Base-by-base conservation (phyloP, 2,329 filamentous ascomycete genomes). In the Torrubiellomyces zombiae region DNA sequence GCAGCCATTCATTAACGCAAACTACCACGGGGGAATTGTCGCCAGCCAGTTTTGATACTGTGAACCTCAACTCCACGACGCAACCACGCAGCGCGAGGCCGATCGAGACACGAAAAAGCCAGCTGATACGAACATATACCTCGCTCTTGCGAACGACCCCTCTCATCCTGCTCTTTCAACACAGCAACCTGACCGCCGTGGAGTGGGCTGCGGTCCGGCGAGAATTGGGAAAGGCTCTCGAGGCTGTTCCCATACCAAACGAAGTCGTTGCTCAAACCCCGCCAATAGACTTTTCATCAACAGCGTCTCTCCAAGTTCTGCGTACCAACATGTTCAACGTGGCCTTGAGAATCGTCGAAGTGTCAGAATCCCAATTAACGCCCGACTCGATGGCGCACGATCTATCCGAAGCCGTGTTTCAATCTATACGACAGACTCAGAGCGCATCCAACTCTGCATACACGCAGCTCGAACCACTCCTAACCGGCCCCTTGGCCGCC, bases 41-140 rank as follows among this genome's bases (percentile, higher is more conserved):
- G 31, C 12, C 45, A 37, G 17, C 40, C 60, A 14, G 59, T 60
- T 1, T 54, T 29, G 52, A 63, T 36, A 60, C 62, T 34, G 49
- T 59, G 3, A 75, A n/a, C n/a, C n/a, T n/a, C n/a, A n/a, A n/a
- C n/a, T n/a, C 65, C 55, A 68, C 72, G 0, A 76, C 72, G 1
- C 83, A 94, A 51, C 86, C 85, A 3, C 82, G 81, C 4, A 92
- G 80, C 27, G 77, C 91, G 47, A 80, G 86, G 46, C 77, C 75
- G 12, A 69, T 85, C 23, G 78, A 92, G 46, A 76, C 76, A 42
- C 77, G 86, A 48, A 93, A 95, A 56, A 76, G 83, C 10, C 89
- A 98, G 53, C 64, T 95, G 31, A 63, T 73, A 30, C 73, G 85
- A 29, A 72, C 78, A 40, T 94, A 94, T 55, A 81, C 85, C 25